These are phyloP conservation scores for Lactifluus rugatus DNA, from an alignment of 768 basidiomycete species.

Conservation along the genomic window DNA sequence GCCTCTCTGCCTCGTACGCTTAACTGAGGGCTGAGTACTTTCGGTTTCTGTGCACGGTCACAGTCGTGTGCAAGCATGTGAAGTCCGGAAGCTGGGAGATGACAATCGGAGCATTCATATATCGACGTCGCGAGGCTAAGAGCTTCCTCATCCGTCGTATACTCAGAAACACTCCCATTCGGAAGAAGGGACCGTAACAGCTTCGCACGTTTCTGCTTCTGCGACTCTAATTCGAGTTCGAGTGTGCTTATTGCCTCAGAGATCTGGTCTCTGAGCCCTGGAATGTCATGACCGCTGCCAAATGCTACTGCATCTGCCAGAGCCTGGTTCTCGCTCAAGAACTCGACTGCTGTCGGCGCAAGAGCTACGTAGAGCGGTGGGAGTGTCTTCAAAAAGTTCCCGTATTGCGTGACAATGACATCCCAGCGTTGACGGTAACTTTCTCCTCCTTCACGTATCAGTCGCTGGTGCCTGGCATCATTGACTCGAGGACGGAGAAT, in stretches of 20 bases:
- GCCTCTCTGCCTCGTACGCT: not conserved
- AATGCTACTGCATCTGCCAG: not conserved
- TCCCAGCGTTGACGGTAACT: not conserved
- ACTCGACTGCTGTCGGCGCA: not conserved
- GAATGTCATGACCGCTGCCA: not conserved
- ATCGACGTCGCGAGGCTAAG: slow-evolving; percentile 6
- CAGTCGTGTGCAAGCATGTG: slow-evolving; percentile 10
- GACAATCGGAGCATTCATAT: slow-evolving; percentile 5
- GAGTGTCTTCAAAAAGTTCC: not conserved
- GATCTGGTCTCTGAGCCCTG: not conserved
- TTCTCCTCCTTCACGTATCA: not conserved
- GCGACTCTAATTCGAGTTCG: not conserved
- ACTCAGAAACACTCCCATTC: not conserved
- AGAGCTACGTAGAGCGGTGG: not conserved
- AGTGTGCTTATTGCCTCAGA: not conserved
- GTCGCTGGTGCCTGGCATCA: not conserved
- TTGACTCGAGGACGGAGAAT: slow-evolving; percentile 1
- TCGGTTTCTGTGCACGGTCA: not conserved
- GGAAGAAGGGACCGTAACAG: slow-evolving; percentile 7
- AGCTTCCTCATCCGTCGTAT: not conserved
- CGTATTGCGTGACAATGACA: not conserved
- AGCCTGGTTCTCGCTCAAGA: not conserved
- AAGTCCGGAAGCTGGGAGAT: not conserved
- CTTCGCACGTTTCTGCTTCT: not conserved
- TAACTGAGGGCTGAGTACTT: not conserved